A percentile compares a stretch with the other conserved stretches of the same genome.
Evolutionary conservation across 306 rosid genomes (phyloP).

Genomic region (Luffa acutangula): DNA sequence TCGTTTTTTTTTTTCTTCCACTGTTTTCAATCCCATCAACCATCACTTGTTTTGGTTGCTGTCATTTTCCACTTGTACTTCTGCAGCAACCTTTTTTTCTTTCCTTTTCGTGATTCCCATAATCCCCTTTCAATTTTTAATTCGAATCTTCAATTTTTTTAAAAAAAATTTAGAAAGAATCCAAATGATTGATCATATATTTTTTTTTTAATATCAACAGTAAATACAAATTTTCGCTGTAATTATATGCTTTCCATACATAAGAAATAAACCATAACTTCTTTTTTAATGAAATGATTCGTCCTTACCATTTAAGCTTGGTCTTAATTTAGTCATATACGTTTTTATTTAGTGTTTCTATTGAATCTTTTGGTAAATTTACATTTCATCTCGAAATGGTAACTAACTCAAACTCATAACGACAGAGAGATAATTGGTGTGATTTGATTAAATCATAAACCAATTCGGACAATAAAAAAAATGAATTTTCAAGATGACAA

Average conservation of each 20-base stretch:
- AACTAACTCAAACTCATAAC: too few species aligned
- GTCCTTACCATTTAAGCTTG: too few species aligned
- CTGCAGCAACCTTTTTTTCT: not conserved
- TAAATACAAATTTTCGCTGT: too few species aligned
- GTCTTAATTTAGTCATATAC: too few species aligned
- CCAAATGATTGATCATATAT: not conserved
- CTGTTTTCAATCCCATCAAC: not conserved
- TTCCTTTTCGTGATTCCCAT: not conserved
- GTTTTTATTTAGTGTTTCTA: too few species aligned
- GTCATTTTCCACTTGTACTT: conserved; percentile 4
- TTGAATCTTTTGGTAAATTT: too few species aligned
- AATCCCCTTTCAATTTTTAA: not conserved
- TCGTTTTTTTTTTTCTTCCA: not conserved
- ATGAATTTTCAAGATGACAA: not conserved
- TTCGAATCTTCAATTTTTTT: not conserved
- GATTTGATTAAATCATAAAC: not conserved
- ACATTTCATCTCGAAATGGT: too few species aligned
- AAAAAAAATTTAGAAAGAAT: not conserved
- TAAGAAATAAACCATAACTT: too few species aligned
- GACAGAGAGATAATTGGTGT: not conserved
- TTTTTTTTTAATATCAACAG: not conserved
- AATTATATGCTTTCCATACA: too few species aligned
- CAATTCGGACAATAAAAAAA: not conserved
- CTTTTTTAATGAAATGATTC: too few species aligned
- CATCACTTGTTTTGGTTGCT: not conserved